phyloP scores from a whole-genome alignment of 441 rosid species.

The Aleurites moluccanus region DNA sequence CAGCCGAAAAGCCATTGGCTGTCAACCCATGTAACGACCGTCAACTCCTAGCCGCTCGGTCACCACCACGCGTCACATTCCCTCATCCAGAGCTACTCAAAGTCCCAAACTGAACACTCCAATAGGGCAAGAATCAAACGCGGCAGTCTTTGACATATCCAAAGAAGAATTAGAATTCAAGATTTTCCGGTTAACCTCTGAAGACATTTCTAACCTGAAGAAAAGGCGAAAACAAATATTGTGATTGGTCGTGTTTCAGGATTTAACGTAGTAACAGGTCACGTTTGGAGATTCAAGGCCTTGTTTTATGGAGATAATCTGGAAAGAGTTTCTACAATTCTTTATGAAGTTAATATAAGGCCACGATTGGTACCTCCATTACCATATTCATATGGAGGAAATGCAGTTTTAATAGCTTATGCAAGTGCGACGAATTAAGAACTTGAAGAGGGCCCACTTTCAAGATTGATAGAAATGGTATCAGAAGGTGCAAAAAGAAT shows the following conservation, averaged over 20 bases:
- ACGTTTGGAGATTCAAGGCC: slow-evolving; percentile 79
- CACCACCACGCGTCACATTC: slow-evolving; percentile 64
- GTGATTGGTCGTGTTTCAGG: slow-evolving; percentile 35
- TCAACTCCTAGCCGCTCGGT: slow-evolving; percentile 63
- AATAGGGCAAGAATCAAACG: slow-evolving; percentile 27
- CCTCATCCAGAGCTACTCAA: slow-evolving; percentile 72
- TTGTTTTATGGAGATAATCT: slow-evolving; percentile 36
- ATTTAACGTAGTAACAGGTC: slow-evolving; percentile 65
- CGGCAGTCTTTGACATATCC: slow-evolving; percentile 46
- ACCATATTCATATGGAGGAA: slow-evolving; percentile 51
- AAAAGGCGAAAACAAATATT: slow-evolving; percentile 38
- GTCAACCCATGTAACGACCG: slow-evolving; percentile 69
- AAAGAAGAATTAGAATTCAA: slow-evolving; percentile 55
- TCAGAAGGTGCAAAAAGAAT: slow-evolving; percentile 53
- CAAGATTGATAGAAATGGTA: slow-evolving; percentile 55
- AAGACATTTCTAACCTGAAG: slow-evolving; percentile 45
- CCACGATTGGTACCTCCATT: slow-evolving; percentile 57
- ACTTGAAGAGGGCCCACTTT: slow-evolving; percentile 44
- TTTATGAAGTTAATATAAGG: slow-evolving; percentile 75
- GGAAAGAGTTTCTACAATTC: slow-evolving; percentile 54
- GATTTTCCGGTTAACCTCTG: slow-evolving; percentile 51
- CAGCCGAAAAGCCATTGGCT: slow-evolving; percentile 49
- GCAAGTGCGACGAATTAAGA: slow-evolving; percentile 51
- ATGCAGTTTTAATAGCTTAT: slow-evolving; percentile 67
- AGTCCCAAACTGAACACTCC: slow-evolving; percentile 34